phyloP scores from a whole-genome alignment of 1,139 yeast species.

The Nakaseomyces bracarensis region DNA sequence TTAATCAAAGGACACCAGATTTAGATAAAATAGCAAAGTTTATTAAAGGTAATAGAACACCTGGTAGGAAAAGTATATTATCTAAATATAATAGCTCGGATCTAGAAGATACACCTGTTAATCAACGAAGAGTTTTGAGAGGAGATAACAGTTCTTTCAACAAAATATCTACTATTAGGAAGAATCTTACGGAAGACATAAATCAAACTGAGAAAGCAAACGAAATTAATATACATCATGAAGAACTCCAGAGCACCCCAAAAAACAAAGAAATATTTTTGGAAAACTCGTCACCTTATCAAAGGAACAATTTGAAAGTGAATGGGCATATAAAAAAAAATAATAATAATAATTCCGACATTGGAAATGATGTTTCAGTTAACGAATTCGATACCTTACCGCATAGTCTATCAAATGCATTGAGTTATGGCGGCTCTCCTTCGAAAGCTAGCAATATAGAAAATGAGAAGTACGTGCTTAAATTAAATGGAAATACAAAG shows the following conservation, averaged over 20 bases:
- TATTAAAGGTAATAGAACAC: conserved; percentile 16
- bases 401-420: background rate
- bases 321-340: too few species aligned
- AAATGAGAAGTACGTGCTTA: background rate
- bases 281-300: conserved; percentile 5
- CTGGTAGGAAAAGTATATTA: conserved; percentile 13
- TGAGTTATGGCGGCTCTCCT: background rate
- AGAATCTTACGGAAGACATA: background rate
- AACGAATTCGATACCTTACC: conserved; percentile 3
- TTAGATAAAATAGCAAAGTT: conserved; percentile 23
- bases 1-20: conserved; percentile 25
- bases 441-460: background rate
- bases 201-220: background rate
- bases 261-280: background rate
- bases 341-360: background rate
- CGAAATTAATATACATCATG: background rate
- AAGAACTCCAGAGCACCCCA: background rate
- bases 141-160: background rate
- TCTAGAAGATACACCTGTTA: conserved; percentile 19
- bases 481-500: background rate
- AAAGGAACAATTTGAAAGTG: conserved; percentile 6
- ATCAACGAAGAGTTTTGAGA: conserved; percentile 10
- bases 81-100: conserved; percentile 13
- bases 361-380: background rate
- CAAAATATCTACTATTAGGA: background rate